Conservation (phyloP, 1,284 basidiomycete genomes). For the Kwoniella shivajii region DNA sequence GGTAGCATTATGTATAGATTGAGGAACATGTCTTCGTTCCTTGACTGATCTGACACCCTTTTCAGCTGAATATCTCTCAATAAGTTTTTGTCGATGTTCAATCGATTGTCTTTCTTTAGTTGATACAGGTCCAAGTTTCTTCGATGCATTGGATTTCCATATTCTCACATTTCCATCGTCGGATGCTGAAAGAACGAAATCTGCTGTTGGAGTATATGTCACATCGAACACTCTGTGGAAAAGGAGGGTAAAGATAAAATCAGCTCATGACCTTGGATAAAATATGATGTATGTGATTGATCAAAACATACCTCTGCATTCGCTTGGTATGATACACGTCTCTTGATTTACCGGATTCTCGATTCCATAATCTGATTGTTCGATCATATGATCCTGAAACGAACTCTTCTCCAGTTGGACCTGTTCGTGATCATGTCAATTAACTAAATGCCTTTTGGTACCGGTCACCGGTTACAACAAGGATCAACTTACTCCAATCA, state of each 20-base stretch:
- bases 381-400: slow-evolving; percentile 96
- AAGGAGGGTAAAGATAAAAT: slow-evolving; percentile 2
- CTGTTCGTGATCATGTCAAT: slow-evolving; percentile 21
- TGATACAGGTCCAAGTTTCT: slow-evolving; percentile 88
- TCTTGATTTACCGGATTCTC: slow-evolving; percentile 76
- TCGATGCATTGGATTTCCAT: slow-evolving; percentile 93
- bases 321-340: slow-evolving; percentile 98
- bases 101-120: slow-evolving; percentile 89
- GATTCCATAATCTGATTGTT: slow-evolving; percentile 90
- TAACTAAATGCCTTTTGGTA: too few relatives aligned
- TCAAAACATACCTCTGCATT: slow-evolving; percentile 80
- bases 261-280: background rate
- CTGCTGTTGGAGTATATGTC: slow-evolving; percentile 82
- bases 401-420: slow-evolving; percentile 91
- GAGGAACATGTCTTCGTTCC: slow-evolving; percentile 84
- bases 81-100: slow-evolving; percentile 88
- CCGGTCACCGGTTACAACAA: too few relatives aligned
- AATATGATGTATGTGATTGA: background rate
- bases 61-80: slow-evolving; percentile 86
- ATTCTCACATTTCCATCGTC: slow-evolving; percentile 97
- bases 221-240: slow-evolving; percentile 55
- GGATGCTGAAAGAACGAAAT: slow-evolving; percentile 90
- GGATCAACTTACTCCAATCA: slow-evolving; percentile 69
- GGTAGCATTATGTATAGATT: slow-evolving; percentile 81
- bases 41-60: slow-evolving; percentile 78